Evolutionary conservation across 2,329 filamentous ascomycete species (phyloP), one percentile per base, ranked within the genome.

Genomic region (Lomentospora prolificans): DNA sequence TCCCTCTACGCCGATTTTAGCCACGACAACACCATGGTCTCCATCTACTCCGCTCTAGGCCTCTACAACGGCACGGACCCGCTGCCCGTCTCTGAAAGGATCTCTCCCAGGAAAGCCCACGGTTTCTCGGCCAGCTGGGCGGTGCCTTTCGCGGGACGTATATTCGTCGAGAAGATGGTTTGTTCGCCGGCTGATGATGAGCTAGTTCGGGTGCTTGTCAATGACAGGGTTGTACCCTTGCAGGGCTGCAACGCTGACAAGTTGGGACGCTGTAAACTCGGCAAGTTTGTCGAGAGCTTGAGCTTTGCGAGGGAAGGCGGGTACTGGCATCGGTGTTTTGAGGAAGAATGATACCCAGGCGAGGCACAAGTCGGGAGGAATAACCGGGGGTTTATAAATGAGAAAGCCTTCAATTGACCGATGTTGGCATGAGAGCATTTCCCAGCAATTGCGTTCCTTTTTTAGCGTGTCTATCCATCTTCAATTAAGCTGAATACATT

Each of bases 21-120:
- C 60, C 91, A 96, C 69, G 91, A 96, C 70, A 96, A 95, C 67
- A 84, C 87, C 65, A 90, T 96, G 83, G 82, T 81, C 28, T 79
- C 80, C 6, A 82, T 95, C 5, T 87, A 87, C 65, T 83, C 82
- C 4, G 89, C 90, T 0, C 66, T 96, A 60, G 88, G 90, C 0
- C 72, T 96, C 25, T 95, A 90, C 70, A 87, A 90, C 61, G 71
- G 69, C 46, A 89, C 82, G 0, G 64, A 66, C 12, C 72, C 77
- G 9, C 70, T 86, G 24, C 75, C 78, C 2, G 77, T 75, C 24
- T 73, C 72, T 3, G 73, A 72, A 5, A 68, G 81, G 25, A 66
- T 77, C 39, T 72, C 77, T 46, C 74, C 80, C 0, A 61, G 69
- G 4, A 67, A 82, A 57, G 78, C 79, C 1, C 75, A 80, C 33